Conservation (phyloP, 768 basidiomycete genomes). For the Lactarius sanguifluus region DNA sequence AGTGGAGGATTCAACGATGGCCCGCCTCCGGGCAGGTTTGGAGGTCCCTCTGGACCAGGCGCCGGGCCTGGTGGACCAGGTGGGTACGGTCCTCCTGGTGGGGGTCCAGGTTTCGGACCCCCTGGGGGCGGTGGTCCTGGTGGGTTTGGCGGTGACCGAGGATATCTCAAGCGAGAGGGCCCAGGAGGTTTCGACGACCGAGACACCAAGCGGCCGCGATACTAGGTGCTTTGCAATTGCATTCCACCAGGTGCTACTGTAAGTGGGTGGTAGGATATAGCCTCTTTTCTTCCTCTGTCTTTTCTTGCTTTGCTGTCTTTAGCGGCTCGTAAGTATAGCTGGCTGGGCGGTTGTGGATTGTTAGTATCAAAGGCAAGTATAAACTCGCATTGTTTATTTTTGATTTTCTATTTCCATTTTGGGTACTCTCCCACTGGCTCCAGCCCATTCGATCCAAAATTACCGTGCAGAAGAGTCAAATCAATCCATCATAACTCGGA, state of each 20-base stretch:
- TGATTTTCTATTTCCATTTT: conserved; percentile 1
- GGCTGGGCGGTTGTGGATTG: conserved; percentile 10
- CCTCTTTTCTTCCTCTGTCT: conserved; percentile 19
- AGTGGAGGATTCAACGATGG: conserved; percentile 30
- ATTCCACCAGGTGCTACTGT: conserved; percentile 10
- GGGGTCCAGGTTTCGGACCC: conserved; percentile 34
- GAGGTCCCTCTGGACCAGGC: conserved; percentile 38
- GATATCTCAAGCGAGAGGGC: conserved; percentile 73
- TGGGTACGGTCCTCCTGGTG: conserved; percentile 44
- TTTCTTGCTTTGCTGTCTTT: conserved; percentile 17
- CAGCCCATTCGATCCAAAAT: neutral
- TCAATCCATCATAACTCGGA: conserved; percentile 5
- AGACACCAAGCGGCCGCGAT: conserved; percentile 78
- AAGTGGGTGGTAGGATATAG: conserved; percentile 29
- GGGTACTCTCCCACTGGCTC: neutral
- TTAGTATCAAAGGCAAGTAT: conserved; percentile 27
- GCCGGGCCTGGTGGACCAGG: conserved; percentile 47
- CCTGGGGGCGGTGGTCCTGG: conserved; percentile 37
- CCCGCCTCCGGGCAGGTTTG: conserved; percentile 45
- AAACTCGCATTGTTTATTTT: conserved; percentile 20
- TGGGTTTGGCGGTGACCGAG: conserved; percentile 47
- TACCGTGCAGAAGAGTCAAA: neutral
- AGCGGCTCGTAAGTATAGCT: conserved; percentile 24
- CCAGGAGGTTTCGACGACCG: conserved; percentile 74
- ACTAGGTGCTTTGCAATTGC: conserved; percentile 40